Base-by-base conservation (phyloP, 2,329 filamentous ascomycete species). In the Calonectria naviculata region DNA sequence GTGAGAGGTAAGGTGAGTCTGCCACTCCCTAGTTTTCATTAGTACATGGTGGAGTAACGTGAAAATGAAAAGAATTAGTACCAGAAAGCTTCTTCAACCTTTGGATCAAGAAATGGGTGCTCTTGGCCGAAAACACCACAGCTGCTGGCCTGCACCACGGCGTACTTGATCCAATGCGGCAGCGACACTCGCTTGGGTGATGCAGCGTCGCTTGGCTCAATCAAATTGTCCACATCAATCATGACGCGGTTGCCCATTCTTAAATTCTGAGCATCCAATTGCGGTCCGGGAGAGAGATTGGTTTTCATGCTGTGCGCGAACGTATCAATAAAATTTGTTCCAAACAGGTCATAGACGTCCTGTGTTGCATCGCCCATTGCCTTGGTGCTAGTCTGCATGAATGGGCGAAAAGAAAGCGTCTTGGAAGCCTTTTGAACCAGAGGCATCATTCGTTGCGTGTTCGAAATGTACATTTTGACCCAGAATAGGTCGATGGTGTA, bases 401-500 rank as follows among this genome's bases (percentile, higher is more conserved):
- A 78, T 0, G 80, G 80, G 0, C 75, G 75, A 65, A 81, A 81
- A 5, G 78, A 78, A 0, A 81, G 56, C 0, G 75, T 76, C 24
- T 78, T 79, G 12, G 74, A 72, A 0, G 72, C 58, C n/a, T 70
- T 77, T 61, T 79, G 78, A 31, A 81, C 75, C 0, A 74, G n/a
- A 2, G 78, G 76, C 1, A 76, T 73, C 1, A 81, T 75, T 4
- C 78, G 78, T 5, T 65, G 70, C 1, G 79, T 75, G 26, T 78
- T 75, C 56, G 73, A 67, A 13, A 80, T 71, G 64, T 81, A 81
- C 42, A 81, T 71, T 19, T 80, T 81, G 5, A 76, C 73, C 58
- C 73, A 76, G 63, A 81, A 71, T 28, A 80, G 75, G 12, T 67
- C 71, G 21, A 81, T 62, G 0, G 78, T 80, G 28, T 77, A 81